Percentiles rank a stretch among this genome's conserved stretches.
These are phyloP conservation scores for Schizochytrium sp. DNA, from an alignment of 108 stramenopile genomes.

Conservation along the genomic window DNA sequence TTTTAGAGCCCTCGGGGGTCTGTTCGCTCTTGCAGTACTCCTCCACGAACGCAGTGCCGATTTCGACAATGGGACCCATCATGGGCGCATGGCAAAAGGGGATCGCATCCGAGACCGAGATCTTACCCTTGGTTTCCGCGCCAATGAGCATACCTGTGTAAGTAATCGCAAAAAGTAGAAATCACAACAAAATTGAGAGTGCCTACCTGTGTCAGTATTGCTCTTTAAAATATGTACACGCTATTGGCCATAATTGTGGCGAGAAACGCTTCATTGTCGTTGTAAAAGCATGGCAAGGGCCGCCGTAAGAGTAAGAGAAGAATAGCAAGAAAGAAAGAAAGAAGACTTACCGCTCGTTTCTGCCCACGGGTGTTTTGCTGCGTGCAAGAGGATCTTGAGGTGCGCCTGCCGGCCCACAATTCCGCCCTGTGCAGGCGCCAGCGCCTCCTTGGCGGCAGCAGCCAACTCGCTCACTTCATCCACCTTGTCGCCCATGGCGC, in stretches of 20 bases:
- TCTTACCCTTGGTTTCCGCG: not conserved
- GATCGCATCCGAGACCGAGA: not conserved
- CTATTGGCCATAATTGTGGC: too few species aligned
- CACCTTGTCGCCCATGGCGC: not conserved
- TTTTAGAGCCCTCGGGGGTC: not conserved
- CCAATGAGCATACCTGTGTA: not conserved
- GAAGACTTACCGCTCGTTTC: not conserved
- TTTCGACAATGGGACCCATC: not conserved
- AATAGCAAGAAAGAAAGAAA: too few species aligned
- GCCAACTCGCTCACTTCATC: not conserved
- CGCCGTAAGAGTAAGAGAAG: too few species aligned
- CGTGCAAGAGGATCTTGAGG: constrained; percentile 5
- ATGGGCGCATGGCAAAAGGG: not conserved
- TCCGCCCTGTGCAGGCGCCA: not conserved
- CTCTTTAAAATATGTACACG: too few species aligned
- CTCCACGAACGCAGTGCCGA: not conserved
- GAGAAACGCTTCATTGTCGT: too few species aligned
- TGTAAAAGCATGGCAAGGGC: too few species aligned
- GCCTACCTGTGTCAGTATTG: too few species aligned
- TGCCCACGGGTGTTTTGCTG: not conserved
- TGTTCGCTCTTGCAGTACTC: constrained; percentile 16
- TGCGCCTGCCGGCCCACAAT: not conserved
- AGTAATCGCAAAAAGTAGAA: not conserved
- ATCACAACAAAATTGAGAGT: not conserved
- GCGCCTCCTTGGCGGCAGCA: not conserved